These are phyloP conservation scores for Juglanconis juglandina DNA, from an alignment of 2,329 filamentous ascomycete species.

Conservation along the genomic window DNA sequence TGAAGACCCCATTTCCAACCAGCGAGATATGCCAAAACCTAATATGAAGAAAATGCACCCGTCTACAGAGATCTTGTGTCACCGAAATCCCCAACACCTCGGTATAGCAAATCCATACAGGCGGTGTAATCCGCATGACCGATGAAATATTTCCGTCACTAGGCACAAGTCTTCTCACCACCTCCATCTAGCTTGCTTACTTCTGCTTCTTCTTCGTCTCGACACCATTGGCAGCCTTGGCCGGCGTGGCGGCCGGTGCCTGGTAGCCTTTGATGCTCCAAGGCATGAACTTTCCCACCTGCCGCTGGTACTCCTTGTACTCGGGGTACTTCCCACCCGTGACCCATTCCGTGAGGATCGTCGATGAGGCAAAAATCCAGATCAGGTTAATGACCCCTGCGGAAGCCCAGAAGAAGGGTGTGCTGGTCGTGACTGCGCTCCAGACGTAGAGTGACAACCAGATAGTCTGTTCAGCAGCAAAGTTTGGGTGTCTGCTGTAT, in stretches of 20 bases:
- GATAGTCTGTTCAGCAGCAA: constrained; percentile 83
- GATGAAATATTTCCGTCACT: not conserved
- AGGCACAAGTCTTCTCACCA: not conserved
- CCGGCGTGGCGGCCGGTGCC: constrained; percentile 39
- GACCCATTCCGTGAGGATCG: constrained; percentile 80
- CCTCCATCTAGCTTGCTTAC: not conserved
- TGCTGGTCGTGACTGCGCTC: constrained; percentile 71
- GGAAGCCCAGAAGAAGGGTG: constrained; percentile 74
- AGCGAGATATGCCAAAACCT: not conserved
- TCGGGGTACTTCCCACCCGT: constrained; percentile 81
- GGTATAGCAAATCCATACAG: no score
- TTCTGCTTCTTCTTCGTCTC: not conserved
- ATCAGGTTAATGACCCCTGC: constrained; percentile 68
- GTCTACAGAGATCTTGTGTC: not conserved
- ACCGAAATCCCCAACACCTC: no score
- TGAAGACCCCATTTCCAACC: not conserved
- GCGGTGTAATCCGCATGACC: no score
- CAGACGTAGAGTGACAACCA: constrained; percentile 89
- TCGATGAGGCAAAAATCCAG: constrained; percentile 83
- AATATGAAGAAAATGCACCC: not conserved
- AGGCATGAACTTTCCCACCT: constrained; percentile 82
- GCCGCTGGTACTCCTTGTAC: constrained; percentile 78
- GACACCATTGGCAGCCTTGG: constrained; percentile 30
- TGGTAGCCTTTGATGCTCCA: constrained; percentile 40
- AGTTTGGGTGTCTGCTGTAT: constrained; percentile 90